Conservation (phyloP, 129 eudicot species). For the Artemisia annua region DNA sequence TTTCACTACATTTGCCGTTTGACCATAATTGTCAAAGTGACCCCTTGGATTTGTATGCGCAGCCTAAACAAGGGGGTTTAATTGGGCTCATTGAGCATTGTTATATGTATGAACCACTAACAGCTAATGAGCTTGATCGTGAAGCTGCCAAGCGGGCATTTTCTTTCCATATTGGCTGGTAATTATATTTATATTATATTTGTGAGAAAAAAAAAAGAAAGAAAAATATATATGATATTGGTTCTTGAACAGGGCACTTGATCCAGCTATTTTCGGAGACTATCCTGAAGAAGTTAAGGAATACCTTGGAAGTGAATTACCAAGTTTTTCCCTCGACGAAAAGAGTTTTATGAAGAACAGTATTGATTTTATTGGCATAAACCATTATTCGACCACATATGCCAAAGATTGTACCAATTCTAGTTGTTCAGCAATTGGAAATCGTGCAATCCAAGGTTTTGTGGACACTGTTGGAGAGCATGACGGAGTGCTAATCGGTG, state of each 20-base stretch:
- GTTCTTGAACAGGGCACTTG: constrained; percentile 58
- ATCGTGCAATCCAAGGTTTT: constrained; percentile 52
- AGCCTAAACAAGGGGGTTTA: constrained; percentile 56
- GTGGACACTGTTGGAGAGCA: constrained; percentile 32
- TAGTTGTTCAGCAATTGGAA: constrained; percentile 30
- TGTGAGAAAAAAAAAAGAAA: not conserved
- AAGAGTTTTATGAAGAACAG: constrained; percentile 42
- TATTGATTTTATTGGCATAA: constrained; percentile 68
- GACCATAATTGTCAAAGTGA: not conserved
- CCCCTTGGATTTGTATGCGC: constrained; percentile 18
- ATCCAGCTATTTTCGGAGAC: constrained; percentile 70
- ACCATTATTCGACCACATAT: constrained; percentile 61
- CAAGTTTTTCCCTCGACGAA: constrained; percentile 56
- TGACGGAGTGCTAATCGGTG: constrained; percentile 67
- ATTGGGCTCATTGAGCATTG: constrained; percentile 44
- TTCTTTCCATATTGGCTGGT: constrained; percentile 68
- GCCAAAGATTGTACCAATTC: constrained; percentile 60
- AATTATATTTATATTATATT: constrained; percentile 9
- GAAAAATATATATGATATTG: not conserved
- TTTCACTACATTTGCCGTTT: not conserved
- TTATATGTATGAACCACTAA: constrained; percentile 54
- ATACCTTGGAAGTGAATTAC: constrained; percentile 48
- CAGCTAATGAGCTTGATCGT: constrained; percentile 38
- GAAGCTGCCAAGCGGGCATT: constrained; percentile 64
- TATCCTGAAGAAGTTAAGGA: constrained; percentile 64